phyloP scores from a whole-genome alignment of 2,329 filamentous ascomycete species.

The Hymenoscyphus occultus region DNA sequence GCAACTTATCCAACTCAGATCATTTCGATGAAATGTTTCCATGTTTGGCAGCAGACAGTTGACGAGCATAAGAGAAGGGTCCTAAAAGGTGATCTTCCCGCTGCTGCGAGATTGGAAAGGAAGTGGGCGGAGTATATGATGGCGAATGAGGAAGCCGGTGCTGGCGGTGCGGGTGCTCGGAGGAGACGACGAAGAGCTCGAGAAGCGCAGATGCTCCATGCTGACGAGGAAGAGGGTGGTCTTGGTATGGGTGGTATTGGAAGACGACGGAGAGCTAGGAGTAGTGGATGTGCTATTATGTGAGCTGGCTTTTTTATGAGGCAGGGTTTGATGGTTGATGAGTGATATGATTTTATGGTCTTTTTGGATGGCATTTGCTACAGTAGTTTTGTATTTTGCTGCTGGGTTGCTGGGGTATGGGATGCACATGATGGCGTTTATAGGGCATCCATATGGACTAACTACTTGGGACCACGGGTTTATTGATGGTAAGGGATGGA shows the following conservation, averaged over 20 bases:
- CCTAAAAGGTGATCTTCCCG: slow-evolving; percentile 68
- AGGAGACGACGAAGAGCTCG: slow-evolving; percentile 73
- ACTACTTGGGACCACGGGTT: too few relatives aligned
- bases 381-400: neutral
- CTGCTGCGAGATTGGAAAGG: slow-evolving; percentile 75
- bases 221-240: slow-evolving; percentile 73
- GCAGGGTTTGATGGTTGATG: neutral
- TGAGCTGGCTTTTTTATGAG: slow-evolving; percentile 40
- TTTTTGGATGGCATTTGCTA: neutral
- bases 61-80: slow-evolving; percentile 91
- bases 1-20: slow-evolving; percentile 67
- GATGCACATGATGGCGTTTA: neutral
- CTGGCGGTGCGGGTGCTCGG: slow-evolving; percentile 61
- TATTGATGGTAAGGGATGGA: too few relatives aligned
- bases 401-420: neutral
- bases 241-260: slow-evolving; percentile 41
- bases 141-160: slow-evolving; percentile 78
- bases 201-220: slow-evolving; percentile 76
- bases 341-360: neutral
- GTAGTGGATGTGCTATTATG: slow-evolving; percentile 63
- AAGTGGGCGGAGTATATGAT: slow-evolving; percentile 97
- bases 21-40: slow-evolving; percentile 88
- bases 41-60: slow-evolving; percentile 91
- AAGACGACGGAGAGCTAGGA: slow-evolving; percentile 60
- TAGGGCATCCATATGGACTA: neutral